These are phyloP conservation scores for Selenicereus undatus DNA, from an alignment of 148 eudicot genomes.

Conservation along the genomic window DNA sequence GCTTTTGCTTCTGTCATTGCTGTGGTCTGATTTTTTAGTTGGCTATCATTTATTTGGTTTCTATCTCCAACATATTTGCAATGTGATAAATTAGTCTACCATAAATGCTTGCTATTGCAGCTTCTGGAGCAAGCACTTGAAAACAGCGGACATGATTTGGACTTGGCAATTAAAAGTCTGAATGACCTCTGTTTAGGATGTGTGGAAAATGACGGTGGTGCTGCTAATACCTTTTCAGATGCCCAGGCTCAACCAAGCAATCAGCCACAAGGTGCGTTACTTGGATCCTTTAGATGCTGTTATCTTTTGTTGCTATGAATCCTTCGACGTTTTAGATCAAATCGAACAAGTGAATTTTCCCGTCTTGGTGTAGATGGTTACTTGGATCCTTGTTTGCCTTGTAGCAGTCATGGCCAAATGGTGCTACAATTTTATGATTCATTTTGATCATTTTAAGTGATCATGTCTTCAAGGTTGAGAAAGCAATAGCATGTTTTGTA, in stretches of 20 bases:
- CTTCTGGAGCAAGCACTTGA: slow-evolving; percentile 72
- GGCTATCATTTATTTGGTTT: neutral
- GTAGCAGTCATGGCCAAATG: too few species aligned
- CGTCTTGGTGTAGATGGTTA: too few species aligned
- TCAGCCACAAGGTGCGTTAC: slow-evolving; percentile 36
- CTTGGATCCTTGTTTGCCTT: too few species aligned
- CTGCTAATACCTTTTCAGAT: slow-evolving; percentile 32
- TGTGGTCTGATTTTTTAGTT: neutral
- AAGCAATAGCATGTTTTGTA: too few species aligned
- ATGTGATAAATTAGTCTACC: neutral
- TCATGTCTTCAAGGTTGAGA: too few species aligned
- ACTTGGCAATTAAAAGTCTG: slow-evolving; percentile 67
- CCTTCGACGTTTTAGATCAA: too few species aligned
- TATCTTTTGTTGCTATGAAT: too few species aligned
- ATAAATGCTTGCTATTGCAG: slow-evolving; percentile 30
- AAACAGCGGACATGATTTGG: slow-evolving; percentile 71
- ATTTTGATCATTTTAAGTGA: too few species aligned
- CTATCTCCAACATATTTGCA: neutral
- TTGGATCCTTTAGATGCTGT: neutral
- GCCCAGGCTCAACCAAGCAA: slow-evolving; percentile 29
- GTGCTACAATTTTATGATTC: too few species aligned
- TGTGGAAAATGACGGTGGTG: slow-evolving; percentile 26
- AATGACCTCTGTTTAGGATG: slow-evolving; percentile 68
- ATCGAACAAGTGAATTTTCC: too few species aligned
- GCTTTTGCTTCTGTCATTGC: neutral